Evolutionary conservation across 495 filamentous ascomycete species (phyloP).

Genomic region (Xylaria castorea): DNA sequence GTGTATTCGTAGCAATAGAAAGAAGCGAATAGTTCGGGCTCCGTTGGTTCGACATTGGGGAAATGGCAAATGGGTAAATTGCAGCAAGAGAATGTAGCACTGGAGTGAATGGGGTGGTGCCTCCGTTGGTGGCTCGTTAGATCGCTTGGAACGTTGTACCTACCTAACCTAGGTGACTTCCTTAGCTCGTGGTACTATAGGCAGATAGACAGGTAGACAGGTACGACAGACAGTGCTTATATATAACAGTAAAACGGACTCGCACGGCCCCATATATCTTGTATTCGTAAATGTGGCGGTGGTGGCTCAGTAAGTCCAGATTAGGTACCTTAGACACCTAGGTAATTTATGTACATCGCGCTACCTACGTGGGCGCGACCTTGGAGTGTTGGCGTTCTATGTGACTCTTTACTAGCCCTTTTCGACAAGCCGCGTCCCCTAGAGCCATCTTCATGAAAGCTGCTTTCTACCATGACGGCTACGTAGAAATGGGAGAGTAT

Average conservation of each 20-base stretch:
- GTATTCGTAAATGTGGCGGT: neutral
- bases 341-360: no score
- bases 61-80: neutral
- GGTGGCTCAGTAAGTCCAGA: neutral
- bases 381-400: no score
- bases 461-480: neutral
- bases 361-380: no score
- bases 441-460: neutral
- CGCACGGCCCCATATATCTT: neutral
- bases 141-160: no score
- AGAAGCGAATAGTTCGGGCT: neutral
- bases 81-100: neutral
- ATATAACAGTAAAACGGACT: no score
- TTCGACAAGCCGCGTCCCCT: neutral
- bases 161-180: no score
- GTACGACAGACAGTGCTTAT: no score
- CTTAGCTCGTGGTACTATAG: neutral
- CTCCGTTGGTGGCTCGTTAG: no score
- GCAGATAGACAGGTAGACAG: no score
- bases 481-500: neutral
- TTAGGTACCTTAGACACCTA: no score
- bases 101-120: neutral
- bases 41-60: neutral
- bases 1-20: neutral
- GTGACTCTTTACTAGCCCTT: no score